These are phyloP conservation scores for Phaffomyces antillensis DNA, from an alignment of 805 yeast genomes.

Conservation along the genomic window DNA sequence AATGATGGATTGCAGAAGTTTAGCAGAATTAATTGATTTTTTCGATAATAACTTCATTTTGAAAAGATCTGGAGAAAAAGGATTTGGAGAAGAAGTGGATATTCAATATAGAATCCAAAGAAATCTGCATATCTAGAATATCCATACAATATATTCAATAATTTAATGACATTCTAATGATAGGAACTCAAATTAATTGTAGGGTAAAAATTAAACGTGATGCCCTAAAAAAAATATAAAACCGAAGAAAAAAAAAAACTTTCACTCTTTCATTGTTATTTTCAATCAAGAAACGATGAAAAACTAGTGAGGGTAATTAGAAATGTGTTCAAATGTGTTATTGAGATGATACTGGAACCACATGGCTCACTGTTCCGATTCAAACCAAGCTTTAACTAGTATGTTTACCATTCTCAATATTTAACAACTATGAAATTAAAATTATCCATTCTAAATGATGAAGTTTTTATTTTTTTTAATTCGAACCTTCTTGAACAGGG, in stretches of 20 bases:
- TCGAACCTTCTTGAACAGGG: slow-evolving; percentile 24
- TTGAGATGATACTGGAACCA: too few species aligned
- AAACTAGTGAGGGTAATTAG: too few species aligned
- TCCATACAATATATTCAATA: background rate
- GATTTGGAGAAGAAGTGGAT: slow-evolving; percentile 52
- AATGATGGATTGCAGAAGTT: slow-evolving; percentile 52
- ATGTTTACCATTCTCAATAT: background rate
- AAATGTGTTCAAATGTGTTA: too few species aligned
- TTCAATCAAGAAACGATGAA: too few species aligned
- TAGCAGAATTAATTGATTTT: slow-evolving; percentile 73
- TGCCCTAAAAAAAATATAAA: background rate
- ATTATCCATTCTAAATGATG: slow-evolving; percentile 15
- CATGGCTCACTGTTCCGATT: too few species aligned
- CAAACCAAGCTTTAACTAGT: too few species aligned
- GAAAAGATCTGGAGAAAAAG: slow-evolving; percentile 58
- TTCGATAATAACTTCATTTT: slow-evolving; percentile 65
- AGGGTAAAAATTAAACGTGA: background rate
- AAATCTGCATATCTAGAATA: slow-evolving; percentile 21
- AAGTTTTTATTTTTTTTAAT: slow-evolving; percentile 18
- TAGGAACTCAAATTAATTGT: background rate
- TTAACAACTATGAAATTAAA: background rate
- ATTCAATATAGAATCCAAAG: slow-evolving; percentile 34
- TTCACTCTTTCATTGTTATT: too few species aligned
- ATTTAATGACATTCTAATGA: background rate
- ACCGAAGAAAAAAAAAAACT: too few species aligned